Base-by-base conservation (phyloP, 2,329 filamentous ascomycete species). In the Neofusicoccum sp. region DNA sequence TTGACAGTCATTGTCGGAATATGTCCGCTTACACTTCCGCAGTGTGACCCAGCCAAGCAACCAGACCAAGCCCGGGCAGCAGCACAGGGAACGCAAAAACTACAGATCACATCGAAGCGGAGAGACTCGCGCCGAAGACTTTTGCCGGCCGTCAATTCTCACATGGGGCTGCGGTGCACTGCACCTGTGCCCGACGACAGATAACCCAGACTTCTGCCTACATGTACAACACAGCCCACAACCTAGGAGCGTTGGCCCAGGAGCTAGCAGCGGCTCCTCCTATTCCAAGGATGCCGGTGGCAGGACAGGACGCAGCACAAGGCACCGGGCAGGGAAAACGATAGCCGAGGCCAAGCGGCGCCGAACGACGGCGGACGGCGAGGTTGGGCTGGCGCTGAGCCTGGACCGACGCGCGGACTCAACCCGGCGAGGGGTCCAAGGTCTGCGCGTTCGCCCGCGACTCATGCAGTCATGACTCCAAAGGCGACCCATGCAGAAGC, bases 31-130 rank as follows among this genome's bases (percentile, higher is more conserved):
- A 30, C 36, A 33, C 26, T 30, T 41, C 30, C 20, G 49, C 49
- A 54, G 36, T 31, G 36, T 54, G 34, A 30, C 31, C 20, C 11
- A 30, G 48, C 48, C 12, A 24, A 7, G 5, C 33, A 20, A 33
- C 14, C 45, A n/a, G 26, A 14, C 24, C 43, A 28, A 20, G 12
- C n/a, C 14, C 28, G 14, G 9, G 28, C 7, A 30, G 43, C 43
- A 48, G 45, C 45, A 48, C 33, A 53, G 11, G 20, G 48, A 26
- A 26, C 9, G n/a, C 6, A 24, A 16, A 41, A 56, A 12, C 9
- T 56, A 56, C 51, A 56, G 51, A 30, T 56, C 51, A 43, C 51
- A 56, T 56, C n/a, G 49, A 41, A 41, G 49, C 49, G 24, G 26
- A 31, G 6, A 8, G 36, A 40, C 14, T 30, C 4, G 5, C 14